Evolutionary conservation across 495 filamentous ascomycete genomes (phyloP).

Genomic region (Podospora comata): DNA sequence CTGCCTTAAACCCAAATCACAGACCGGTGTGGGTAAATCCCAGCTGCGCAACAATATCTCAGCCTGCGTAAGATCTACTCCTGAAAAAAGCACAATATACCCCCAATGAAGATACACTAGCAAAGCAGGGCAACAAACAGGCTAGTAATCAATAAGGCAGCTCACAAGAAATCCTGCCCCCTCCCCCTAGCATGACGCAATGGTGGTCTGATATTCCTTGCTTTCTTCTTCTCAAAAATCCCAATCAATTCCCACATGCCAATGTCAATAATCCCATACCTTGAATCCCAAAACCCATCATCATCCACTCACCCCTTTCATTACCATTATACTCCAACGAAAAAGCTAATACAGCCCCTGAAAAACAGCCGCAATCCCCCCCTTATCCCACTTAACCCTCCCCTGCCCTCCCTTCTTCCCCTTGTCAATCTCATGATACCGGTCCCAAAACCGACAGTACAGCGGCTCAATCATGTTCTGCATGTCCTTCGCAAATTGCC

Average conservation of each 20-base stretch:
- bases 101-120: too few relatives aligned
- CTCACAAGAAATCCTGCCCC: too few relatives aligned
- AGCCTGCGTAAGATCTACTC: too few relatives aligned
- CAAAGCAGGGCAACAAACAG: too few relatives aligned
- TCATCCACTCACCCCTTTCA: not conserved
- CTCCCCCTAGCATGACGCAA: slow-evolving; percentile 7
- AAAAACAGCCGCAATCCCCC: slow-evolving; percentile 55
- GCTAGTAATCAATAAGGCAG: too few relatives aligned
- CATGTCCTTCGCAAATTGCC: slow-evolving; percentile 73
- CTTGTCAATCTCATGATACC: slow-evolving; percentile 93
- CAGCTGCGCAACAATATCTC: too few relatives aligned
- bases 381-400: slow-evolving; percentile 96
- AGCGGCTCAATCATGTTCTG: slow-evolving; percentile 88
- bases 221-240: not conserved
- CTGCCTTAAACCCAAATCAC: too few relatives aligned
- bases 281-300: not conserved
- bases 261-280: not conserved
- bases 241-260: not conserved
- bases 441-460: slow-evolving; percentile 92
- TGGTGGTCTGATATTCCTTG: not conserved
- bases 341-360: slow-evolving; percentile 41
- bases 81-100: too few relatives aligned
- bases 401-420: slow-evolving; percentile 93
- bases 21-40: too few relatives aligned
- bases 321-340: not conserved